phyloP scores from a whole-genome alignment of 805 yeast genomes.

The Maudiozyma saulgeensis region DNA sequence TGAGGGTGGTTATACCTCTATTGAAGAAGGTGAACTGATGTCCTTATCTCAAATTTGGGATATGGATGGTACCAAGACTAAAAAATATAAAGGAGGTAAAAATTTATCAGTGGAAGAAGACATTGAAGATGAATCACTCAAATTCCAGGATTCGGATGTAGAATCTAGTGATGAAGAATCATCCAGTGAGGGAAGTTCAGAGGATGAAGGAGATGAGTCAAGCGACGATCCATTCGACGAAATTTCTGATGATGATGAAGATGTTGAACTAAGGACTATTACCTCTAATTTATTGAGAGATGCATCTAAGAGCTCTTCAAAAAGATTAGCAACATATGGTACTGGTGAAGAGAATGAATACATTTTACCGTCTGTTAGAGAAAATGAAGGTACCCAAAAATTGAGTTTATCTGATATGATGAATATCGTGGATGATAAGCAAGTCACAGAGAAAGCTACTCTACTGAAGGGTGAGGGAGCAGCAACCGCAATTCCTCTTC shows the following conservation, averaged over 20 bases:
- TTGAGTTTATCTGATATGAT: slow-evolving; percentile 69
- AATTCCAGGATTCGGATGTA: slow-evolving; percentile 16
- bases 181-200: slow-evolving; percentile 1
- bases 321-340: slow-evolving; percentile 42
- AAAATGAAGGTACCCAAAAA: slow-evolving; percentile 26
- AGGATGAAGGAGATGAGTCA: slow-evolving; percentile 11
- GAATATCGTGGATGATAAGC: slow-evolving; percentile 47
- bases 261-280: slow-evolving; percentile 45
- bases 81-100: neutral
- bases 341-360: slow-evolving; percentile 60
- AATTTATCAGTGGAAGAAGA: slow-evolving; percentile 11
- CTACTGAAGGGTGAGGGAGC: slow-evolving; percentile 34
- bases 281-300: slow-evolving; percentile 31
- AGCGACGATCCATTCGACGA: slow-evolving; percentile 30
- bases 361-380: slow-evolving; percentile 45
- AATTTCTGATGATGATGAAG: slow-evolving; percentile 39
- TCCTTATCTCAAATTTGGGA: slow-evolving; percentile 89
- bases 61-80: slow-evolving; percentile 42
- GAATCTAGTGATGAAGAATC: slow-evolving; percentile 5
- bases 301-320: slow-evolving; percentile 29
- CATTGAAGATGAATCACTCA: slow-evolving; percentile 3
- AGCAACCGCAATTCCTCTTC: slow-evolving; percentile 71
- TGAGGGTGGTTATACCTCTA: slow-evolving; percentile 34
- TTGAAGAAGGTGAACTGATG: slow-evolving; percentile 67
- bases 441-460: slow-evolving; percentile 41